These are phyloP conservation scores for Pichia sp. DNA, from an alignment of 1,139 yeast genomes.

Conservation along the genomic window DNA sequence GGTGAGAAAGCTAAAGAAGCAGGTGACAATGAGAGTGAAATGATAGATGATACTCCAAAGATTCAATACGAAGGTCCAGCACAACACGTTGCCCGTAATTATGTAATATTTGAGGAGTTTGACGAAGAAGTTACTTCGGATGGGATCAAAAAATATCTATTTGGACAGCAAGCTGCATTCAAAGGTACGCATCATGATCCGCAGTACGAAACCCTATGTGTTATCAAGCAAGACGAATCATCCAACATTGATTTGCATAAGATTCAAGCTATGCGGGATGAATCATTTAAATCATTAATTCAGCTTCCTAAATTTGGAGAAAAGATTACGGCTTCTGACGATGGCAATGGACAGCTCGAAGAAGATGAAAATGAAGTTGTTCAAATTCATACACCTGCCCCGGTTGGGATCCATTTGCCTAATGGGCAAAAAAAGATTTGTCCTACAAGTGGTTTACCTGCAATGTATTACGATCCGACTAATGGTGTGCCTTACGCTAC, in stretches of 20 bases:
- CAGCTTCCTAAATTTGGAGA: constrained; percentile 65
- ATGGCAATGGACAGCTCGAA: constrained; percentile 26
- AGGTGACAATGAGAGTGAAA: background rate
- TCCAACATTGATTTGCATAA: constrained; percentile 26
- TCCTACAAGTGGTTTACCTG: constrained; percentile 72
- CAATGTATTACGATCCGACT: constrained; percentile 81
- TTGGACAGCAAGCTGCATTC: constrained; percentile 57
- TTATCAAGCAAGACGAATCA: constrained; percentile 42
- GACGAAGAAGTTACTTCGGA: constrained; percentile 30
- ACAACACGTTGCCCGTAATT: constrained; percentile 52
- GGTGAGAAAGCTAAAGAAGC: constrained; percentile 15
- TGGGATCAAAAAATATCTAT: constrained; percentile 44
- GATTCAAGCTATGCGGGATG: constrained; percentile 30
- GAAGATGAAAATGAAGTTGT: constrained; percentile 42
- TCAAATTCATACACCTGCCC: constrained; percentile 59
- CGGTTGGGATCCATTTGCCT: constrained; percentile 69
- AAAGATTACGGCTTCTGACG: constrained; percentile 38
- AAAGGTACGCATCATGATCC: constrained; percentile 51
- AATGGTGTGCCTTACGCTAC: constrained; percentile 82
- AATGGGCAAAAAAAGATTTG: constrained; percentile 67
- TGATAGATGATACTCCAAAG: constrained; percentile 16
- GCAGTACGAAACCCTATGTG: constrained; percentile 51
- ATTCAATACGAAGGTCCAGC: constrained; percentile 56
- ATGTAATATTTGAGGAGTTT: constrained; percentile 46
- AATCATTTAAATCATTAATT: constrained; percentile 46